Percentiles rank a stretch among this genome's conserved stretches.
phyloP scores from a whole-genome alignment of 306 rosid species.

The Prunus kanzakura region DNA sequence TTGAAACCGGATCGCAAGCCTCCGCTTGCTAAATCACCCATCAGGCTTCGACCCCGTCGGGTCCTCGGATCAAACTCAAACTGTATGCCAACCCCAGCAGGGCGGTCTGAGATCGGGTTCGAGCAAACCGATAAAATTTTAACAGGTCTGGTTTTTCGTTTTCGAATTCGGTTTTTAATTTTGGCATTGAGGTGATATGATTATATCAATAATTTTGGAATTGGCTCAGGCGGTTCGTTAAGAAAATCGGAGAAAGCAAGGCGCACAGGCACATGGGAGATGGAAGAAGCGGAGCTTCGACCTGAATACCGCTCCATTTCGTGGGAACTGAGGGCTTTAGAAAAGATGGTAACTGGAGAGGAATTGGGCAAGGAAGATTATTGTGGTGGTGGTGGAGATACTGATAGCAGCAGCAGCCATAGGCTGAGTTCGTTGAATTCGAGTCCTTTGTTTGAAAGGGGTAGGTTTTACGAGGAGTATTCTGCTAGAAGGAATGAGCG shows the following conservation, averaged over 20 bases:
- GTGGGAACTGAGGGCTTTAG: conserved; percentile 52
- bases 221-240: conserved; percentile 50
- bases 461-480: conserved; percentile 74
- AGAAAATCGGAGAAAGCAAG: conserved; percentile 46
- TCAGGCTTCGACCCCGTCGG: conserved; percentile 48
- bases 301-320: conserved; percentile 78
- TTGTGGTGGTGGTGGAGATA: neutral
- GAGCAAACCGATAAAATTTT: neutral
- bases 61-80: conserved; percentile 33
- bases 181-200: neutral
- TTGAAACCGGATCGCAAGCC: conserved; percentile 59
- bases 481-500: conserved; percentile 91
- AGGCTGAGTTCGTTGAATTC: conserved; percentile 7
- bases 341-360: conserved; percentile 45
- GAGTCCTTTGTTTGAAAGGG: conserved; percentile 55
- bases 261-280: conserved; percentile 20
- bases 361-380: conserved; percentile 42
- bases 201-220: neutral
- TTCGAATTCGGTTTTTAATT: neutral
- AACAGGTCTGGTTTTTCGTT: neutral
- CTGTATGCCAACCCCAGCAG: conserved; percentile 64
- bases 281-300: conserved; percentile 46
- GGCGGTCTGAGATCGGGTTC: conserved; percentile 28
- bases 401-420: neutral
- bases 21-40: conserved; percentile 70